Evolutionary conservation across 1,139 yeast genomes (phyloP).

Genomic region (Sugiyamaella xylanicola): DNA sequence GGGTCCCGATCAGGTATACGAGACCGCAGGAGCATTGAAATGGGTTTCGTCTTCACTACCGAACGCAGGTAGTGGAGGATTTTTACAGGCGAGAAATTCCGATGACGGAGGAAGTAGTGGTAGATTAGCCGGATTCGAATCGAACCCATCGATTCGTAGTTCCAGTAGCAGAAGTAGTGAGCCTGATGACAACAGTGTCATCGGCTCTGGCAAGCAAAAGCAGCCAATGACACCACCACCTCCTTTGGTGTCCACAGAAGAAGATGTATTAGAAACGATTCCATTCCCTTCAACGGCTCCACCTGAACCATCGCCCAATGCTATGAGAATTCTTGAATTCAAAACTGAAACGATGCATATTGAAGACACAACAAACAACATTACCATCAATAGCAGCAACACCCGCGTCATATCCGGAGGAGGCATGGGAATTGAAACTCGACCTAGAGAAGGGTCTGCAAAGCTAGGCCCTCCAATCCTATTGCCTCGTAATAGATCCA

Average conservation of each 20-base stretch:
- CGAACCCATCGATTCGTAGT: slow-evolving; percentile 11
- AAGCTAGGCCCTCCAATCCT: slow-evolving; percentile 14
- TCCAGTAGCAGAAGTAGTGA: slow-evolving; percentile 4
- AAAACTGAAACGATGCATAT: slow-evolving; percentile 26
- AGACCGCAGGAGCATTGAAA: slow-evolving; percentile 2
- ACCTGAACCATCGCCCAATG: slow-evolving; percentile 1
- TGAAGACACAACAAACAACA: slow-evolving; percentile 16
- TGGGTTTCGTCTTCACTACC: slow-evolving; percentile 17
- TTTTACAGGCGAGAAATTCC: slow-evolving; percentile 8
- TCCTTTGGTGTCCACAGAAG: background rate
- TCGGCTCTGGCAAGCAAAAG: slow-evolving; percentile 4
- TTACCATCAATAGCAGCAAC: background rate
- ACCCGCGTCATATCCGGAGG: background rate
- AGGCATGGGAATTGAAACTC: slow-evolving; percentile 4
- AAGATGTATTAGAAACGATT: slow-evolving; percentile 3
- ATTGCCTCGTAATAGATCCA: slow-evolving; percentile 22
- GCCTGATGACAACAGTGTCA: background rate
- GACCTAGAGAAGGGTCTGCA: slow-evolving; percentile 15
- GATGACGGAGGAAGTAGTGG: slow-evolving; percentile 8
- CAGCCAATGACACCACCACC: slow-evolving; percentile 1
- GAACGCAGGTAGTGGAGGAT: slow-evolving; percentile 4
- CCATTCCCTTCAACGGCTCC: slow-evolving; percentile 12
- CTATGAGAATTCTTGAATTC: slow-evolving; percentile 17
- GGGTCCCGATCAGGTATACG: background rate
- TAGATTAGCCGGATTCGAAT: background rate